Conservation (phyloP, 1,284 basidiomycete genomes). For the Sporisorium graminicola region DNA sequence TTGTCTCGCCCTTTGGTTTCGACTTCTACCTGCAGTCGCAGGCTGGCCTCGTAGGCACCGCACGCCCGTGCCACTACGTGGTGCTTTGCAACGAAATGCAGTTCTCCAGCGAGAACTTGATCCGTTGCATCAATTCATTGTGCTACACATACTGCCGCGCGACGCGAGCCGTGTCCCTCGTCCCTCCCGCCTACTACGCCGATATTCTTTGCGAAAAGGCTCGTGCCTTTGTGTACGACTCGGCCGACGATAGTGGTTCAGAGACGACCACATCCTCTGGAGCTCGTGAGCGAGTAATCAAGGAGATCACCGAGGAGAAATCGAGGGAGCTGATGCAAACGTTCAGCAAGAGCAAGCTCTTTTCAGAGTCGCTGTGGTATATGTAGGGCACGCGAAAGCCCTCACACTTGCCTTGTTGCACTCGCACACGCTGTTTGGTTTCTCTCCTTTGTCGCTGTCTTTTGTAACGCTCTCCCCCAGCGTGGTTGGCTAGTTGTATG, state of each 20-base stretch:
- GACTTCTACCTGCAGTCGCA: slow-evolving; percentile 68
- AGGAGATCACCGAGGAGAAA: slow-evolving; percentile 29
- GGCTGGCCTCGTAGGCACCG: slow-evolving; percentile 68
- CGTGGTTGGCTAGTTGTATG: too few relatives aligned
- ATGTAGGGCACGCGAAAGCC: slow-evolving; percentile 23
- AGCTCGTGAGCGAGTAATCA: neutral
- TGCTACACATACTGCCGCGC: slow-evolving; percentile 71
- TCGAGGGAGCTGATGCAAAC: slow-evolving; percentile 30
- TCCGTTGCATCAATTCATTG: slow-evolving; percentile 68
- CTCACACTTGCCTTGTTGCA: too few relatives aligned
- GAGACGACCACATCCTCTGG: slow-evolving; percentile 19
- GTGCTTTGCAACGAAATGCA: slow-evolving; percentile 70
- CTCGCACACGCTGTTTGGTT: too few relatives aligned
- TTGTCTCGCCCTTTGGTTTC: slow-evolving; percentile 72
- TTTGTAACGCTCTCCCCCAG: too few relatives aligned
- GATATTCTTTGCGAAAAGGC: slow-evolving; percentile 71
- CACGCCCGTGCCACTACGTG: slow-evolving; percentile 71
- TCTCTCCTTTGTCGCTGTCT: too few relatives aligned
- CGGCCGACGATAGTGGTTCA: slow-evolving; percentile 28
- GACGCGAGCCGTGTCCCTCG: slow-evolving; percentile 70
- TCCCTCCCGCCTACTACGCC: slow-evolving; percentile 71
- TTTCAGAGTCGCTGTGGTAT: slow-evolving; percentile 39
- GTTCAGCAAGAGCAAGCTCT: slow-evolving; percentile 18
- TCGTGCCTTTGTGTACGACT: slow-evolving; percentile 69
- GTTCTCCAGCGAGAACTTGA: slow-evolving; percentile 42